phyloP scores from a whole-genome alignment of 345 rosid species.

The Garcia nutans region DNA sequence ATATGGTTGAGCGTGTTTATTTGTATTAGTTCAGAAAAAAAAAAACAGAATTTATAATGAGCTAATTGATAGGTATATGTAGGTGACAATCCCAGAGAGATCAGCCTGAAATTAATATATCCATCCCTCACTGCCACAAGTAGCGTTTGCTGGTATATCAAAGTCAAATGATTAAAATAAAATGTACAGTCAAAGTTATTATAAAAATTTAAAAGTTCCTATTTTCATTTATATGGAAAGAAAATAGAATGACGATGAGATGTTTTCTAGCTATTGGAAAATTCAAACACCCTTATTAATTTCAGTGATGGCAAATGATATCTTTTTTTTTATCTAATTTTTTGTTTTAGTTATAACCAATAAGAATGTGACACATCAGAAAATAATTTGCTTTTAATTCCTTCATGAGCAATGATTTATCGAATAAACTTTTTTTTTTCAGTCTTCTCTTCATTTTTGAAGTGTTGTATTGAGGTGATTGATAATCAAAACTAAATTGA shows the following conservation, averaged over 20 bases:
- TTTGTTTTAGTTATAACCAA: neutral
- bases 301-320: slow-evolving; percentile 9
- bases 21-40: too few species aligned
- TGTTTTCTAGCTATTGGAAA: too few species aligned
- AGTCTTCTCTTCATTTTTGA: neutral
- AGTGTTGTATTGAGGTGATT: slow-evolving; percentile 18
- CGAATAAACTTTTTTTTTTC: neutral
- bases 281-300: neutral
- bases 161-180: neutral
- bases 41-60: too few species aligned
- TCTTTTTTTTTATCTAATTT: neutral
- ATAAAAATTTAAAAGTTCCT: neutral
- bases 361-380: neutral
- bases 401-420: neutral
- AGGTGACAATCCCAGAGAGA: too few species aligned
- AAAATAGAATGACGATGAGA: too few species aligned
- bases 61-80: too few species aligned
- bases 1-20: too few species aligned
- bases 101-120: too few species aligned
- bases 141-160: too few species aligned
- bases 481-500: slow-evolving; percentile 17
- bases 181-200: neutral
- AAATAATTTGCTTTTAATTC: neutral
- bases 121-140: too few species aligned
- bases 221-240: neutral